Evolutionary conservation across 1,284 basidiomycete species (phyloP).

Genomic region (Ganoderma boninense): DNA sequence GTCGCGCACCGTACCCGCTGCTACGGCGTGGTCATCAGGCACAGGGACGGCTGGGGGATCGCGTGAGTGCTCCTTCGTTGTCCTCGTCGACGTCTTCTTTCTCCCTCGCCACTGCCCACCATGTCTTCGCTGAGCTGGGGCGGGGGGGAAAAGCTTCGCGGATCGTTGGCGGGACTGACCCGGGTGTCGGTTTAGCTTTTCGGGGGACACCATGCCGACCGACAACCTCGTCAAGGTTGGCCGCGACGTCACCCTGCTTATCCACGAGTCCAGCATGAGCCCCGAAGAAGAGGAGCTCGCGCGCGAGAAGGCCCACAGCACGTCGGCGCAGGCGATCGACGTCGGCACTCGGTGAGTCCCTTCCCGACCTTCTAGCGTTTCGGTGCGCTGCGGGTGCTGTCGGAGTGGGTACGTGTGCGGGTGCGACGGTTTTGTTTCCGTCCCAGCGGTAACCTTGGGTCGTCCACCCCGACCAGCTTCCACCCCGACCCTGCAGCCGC

Average conservation of each 20-base stretch:
- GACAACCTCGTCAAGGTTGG: conserved; percentile 75
- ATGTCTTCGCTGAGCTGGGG: too few relatives aligned
- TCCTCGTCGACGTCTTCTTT: background rate
- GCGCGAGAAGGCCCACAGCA: conserved; percentile 84
- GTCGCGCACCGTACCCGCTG: conserved; percentile 80
- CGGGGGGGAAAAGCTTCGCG: conserved; percentile 20
- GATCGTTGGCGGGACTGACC: conserved; percentile 17
- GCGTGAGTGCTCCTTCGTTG: conserved; percentile 59
- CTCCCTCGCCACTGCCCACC: background rate
- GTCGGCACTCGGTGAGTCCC: conserved; percentile 69
- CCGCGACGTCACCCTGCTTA: conserved; percentile 78
- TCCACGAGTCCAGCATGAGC: conserved; percentile 94
- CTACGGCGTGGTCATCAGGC: conserved; percentile 76
- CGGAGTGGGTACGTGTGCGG: background rate
- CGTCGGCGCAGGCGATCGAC: conserved; percentile 87
- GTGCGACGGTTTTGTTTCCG: background rate
- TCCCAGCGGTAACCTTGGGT: background rate
- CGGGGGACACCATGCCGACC: conserved; percentile 90
- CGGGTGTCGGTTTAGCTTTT: conserved; percentile 59
- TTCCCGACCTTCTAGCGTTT: background rate
- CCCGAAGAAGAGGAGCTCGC: conserved; percentile 83
- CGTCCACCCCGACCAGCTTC: too few relatives aligned
- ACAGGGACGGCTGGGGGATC: conserved; percentile 82
- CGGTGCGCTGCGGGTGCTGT: background rate
- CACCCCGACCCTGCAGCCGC: conserved; percentile 1